Base-by-base conservation (phyloP, 768 basidiomycete species). In the Inosperma sp. region DNA sequence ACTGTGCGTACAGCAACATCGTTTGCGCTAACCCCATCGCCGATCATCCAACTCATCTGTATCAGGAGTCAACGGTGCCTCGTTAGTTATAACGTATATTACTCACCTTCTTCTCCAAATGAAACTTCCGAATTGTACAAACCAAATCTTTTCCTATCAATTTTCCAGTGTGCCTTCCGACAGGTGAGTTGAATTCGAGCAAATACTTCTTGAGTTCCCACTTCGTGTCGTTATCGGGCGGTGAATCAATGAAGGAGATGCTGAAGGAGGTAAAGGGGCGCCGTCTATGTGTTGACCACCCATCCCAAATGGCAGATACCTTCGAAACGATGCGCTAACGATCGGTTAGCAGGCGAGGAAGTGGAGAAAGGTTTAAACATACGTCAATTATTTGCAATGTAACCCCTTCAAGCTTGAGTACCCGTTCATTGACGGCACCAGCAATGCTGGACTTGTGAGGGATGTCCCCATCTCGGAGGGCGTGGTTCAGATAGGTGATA, bases 131-230 rank as follows among this genome's bases (percentile, higher is more conserved):
- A 12, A 60, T 45, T 2, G 49, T 48, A 7, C 19, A 19, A 1
- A 60, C 51, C 16, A 58, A 34, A 16, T 55, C 59, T 36, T 51
- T n/a, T 26, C 58, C 58, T 43, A 48, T 56, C 21, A 47, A 21
- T 26, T 58, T 44, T 9, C 59, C 54, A n/a, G 53, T 58, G 36
- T 60, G 59, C 17, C 54, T 22, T 19, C 56, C 54, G n/a, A 30
- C 5, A 2, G 56, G 54, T 4, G 29, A 29, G 34, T 59, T 45
- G 45, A 57, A 57, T 7, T 48, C 42, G 12, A 60, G 42, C 8
- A 60, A 54, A 16, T 49, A 30, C 19, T 29, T 53, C 54, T 58
- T 56, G 40, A 55, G 27, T 6, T 48, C 48, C 56, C 56, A 58
- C 5, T 12, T 16, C 33, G 47, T 44, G 17, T 48, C 40, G 25